phyloP scores from a whole-genome alignment of 192 early-diverging fungal genomes.

The Allomyces macrogynus region DNA sequence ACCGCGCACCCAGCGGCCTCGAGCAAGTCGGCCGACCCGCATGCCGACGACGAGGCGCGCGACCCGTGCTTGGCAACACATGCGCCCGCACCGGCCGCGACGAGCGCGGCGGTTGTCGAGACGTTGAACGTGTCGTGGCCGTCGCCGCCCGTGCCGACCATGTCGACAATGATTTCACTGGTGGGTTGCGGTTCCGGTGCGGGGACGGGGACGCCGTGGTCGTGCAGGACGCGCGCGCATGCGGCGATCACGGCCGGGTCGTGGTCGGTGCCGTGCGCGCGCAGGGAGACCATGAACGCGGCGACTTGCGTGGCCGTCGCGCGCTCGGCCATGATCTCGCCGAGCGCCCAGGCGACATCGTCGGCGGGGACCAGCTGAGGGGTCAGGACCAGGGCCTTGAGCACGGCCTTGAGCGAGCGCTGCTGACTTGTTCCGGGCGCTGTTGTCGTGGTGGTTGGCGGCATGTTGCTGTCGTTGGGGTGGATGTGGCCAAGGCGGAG shows the following conservation, averaged over 20 bases:
- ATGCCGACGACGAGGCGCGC: conserved; percentile 69
- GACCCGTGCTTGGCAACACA: conserved; percentile 91
- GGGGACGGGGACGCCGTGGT: conserved; percentile 35
- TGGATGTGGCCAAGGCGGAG: too few species aligned
- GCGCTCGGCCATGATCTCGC: conserved; percentile 54
- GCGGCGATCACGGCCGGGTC: conserved; percentile 63
- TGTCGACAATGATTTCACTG: conserved; percentile 47
- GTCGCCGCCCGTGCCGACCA: conserved; percentile 97
- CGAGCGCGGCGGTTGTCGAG: conserved; percentile 72
- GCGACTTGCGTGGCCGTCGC: conserved; percentile 70
- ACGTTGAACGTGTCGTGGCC: conserved; percentile 96
- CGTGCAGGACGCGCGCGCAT: conserved; percentile 48
- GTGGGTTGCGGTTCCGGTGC: conserved; percentile 18
- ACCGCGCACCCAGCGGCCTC: conserved; percentile 67
- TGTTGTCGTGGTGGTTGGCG: conserved; percentile 1
- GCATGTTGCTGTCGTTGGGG: not conserved
- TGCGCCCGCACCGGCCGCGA: conserved; percentile 77
- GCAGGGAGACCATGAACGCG: conserved; percentile 64
- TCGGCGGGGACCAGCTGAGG: conserved; percentile 36
- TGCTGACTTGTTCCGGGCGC: not conserved
- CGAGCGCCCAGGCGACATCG: conserved; percentile 33
- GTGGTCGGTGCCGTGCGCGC: conserved; percentile 43
- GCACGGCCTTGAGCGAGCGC: conserved; percentile 20
- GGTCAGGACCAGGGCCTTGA: conserved; percentile 42
- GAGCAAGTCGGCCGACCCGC: conserved; percentile 84